Percentiles rank a stretch among this genome's conserved stretches.
Evolutionary conservation across 2,329 filamentous ascomycete genomes (phyloP).

Genomic region (Talaromyces sp.): DNA sequence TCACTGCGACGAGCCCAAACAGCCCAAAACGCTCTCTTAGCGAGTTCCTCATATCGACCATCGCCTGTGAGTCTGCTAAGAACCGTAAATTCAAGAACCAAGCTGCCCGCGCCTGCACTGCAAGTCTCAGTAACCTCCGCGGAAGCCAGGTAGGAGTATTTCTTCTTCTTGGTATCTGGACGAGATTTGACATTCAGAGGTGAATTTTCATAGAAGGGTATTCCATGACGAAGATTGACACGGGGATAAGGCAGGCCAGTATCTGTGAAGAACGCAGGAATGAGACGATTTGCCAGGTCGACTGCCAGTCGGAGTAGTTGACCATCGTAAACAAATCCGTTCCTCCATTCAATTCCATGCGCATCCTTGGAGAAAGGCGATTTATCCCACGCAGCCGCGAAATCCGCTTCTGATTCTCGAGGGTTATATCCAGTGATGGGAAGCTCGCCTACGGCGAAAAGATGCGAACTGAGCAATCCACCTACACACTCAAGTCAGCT

Average conservation of each 20-base stretch:
- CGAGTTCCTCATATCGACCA: conserved; percentile 81
- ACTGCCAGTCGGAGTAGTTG: conserved; percentile 87
- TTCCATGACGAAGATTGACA: conserved; percentile 86
- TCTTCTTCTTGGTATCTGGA: conserved; percentile 32
- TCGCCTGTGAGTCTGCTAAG: conserved; percentile 87
- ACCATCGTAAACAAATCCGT: conserved; percentile 81
- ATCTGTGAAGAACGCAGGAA: conserved; percentile 88
- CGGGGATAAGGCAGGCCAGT: conserved; percentile 94
- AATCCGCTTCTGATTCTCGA: conserved; percentile 36
- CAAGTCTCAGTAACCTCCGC: conserved; percentile 92
- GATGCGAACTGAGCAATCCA: conserved; percentile 85
- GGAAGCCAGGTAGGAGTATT: conserved; percentile 21
- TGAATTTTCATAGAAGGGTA: conserved; percentile 89
- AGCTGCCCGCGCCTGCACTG: conserved; percentile 91
- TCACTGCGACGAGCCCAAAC: conserved; percentile 88
- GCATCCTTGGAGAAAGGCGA: conserved; percentile 20
- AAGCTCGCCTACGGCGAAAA: conserved; percentile 88
- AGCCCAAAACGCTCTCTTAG: conserved; percentile 93
- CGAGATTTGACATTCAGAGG: conserved; percentile 63
- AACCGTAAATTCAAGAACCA: conserved; percentile 90
- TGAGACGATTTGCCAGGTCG: conserved; percentile 78
- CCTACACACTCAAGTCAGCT: conserved; percentile 48
- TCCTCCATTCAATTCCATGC: conserved; percentile 67
- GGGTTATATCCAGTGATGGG: conserved; percentile 80
- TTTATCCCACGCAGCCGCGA: conserved; percentile 48